Evolutionary conservation across 2,329 filamentous ascomycete species (phyloP).

Genomic region (Helotiales sp.): DNA sequence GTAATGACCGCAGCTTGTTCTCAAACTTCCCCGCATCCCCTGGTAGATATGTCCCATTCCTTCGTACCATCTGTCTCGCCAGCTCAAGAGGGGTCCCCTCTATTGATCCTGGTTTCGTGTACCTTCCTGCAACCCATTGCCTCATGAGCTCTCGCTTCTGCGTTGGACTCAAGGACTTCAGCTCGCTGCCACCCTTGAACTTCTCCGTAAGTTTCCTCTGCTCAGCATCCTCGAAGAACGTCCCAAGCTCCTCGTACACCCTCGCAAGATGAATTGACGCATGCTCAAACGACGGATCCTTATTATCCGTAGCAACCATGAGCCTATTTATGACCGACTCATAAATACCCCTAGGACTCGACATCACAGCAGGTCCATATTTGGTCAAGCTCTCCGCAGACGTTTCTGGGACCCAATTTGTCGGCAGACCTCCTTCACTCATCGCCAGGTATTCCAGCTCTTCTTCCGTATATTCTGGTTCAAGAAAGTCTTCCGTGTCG

Average conservation of each 20-base stretch:
- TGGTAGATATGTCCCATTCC: slow-evolving; percentile 36
- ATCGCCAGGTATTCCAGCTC: slow-evolving; percentile 27
- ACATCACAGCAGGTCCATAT: slow-evolving; percentile 27
- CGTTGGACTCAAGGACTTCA: slow-evolving; percentile 13
- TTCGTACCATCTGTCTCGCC: slow-evolving; percentile 26
- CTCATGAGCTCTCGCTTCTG: slow-evolving; percentile 24
- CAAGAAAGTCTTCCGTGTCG: slow-evolving; percentile 2
- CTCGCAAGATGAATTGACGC: slow-evolving; percentile 21
- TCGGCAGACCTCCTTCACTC: slow-evolving; percentile 26
- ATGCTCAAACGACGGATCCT: slow-evolving; percentile 12
- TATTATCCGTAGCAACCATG: slow-evolving; percentile 27
- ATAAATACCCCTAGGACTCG: slow-evolving; percentile 23
- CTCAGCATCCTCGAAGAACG: slow-evolving; percentile 30
- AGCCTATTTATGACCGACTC: slow-evolving; percentile 31
- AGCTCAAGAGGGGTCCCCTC: slow-evolving; percentile 23
- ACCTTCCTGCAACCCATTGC: slow-evolving; percentile 34
- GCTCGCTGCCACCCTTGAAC: slow-evolving; percentile 9
- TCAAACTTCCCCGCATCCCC: slow-evolving; percentile 29
- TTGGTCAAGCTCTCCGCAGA: slow-evolving; percentile 21
- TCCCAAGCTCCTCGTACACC: slow-evolving; percentile 23
- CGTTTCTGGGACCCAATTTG: slow-evolving; percentile 29
- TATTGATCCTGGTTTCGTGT: slow-evolving; percentile 21
- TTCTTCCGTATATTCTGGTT: slow-evolving; percentile 18
- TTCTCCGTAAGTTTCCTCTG: slow-evolving; percentile 20
- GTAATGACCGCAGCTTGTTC: slow-evolving; percentile 29